A percentile compares a stretch with the other conserved stretches of the same genome.
Evolutionary conservation across 345 rosid genomes (phyloP).

Genomic region (Bruguiera parviflora): DNA sequence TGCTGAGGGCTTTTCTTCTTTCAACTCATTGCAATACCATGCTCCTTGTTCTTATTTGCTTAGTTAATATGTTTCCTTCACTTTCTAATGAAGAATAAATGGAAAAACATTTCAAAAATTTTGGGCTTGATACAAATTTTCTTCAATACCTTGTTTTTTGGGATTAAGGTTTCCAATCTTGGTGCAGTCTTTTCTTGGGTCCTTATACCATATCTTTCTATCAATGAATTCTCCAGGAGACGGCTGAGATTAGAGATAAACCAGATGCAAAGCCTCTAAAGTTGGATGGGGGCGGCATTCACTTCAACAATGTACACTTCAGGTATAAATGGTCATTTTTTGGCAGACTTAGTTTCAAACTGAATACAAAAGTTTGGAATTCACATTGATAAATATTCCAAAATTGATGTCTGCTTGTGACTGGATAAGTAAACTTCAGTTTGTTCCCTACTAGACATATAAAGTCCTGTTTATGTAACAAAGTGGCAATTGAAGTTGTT

Average conservation of each 20-base stretch:
- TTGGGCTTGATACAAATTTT: no score
- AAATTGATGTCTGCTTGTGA: not conserved
- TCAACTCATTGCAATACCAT: no score
- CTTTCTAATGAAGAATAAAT: no score
- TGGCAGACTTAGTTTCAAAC: not conserved
- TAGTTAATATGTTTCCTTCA: no score
- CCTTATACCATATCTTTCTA: slow-evolving; percentile 3
- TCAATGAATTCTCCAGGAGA: slow-evolving; percentile 56
- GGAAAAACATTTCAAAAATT: no score
- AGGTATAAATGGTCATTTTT: slow-evolving; percentile 43
- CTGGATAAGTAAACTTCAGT: not conserved
- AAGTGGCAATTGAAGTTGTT: not conserved
- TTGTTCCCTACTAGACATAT: not conserved
- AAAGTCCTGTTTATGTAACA: not conserved
- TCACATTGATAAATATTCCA: not conserved
- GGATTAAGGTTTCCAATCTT: no score
- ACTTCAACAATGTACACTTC: slow-evolving; percentile 83
- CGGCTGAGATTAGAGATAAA: slow-evolving; percentile 69
- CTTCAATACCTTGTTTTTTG: no score
- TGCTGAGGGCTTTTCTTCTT: not conserved
- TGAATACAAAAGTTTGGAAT: not conserved
- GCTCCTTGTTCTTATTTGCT: no score
- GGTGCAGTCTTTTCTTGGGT: not conserved
- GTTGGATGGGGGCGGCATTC: slow-evolving; percentile 75
- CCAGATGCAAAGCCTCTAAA: slow-evolving; percentile 62